Conservation (phyloP, 225 moss, liverwort and hornwort genomes). For the Pleurozium schreberi region DNA sequence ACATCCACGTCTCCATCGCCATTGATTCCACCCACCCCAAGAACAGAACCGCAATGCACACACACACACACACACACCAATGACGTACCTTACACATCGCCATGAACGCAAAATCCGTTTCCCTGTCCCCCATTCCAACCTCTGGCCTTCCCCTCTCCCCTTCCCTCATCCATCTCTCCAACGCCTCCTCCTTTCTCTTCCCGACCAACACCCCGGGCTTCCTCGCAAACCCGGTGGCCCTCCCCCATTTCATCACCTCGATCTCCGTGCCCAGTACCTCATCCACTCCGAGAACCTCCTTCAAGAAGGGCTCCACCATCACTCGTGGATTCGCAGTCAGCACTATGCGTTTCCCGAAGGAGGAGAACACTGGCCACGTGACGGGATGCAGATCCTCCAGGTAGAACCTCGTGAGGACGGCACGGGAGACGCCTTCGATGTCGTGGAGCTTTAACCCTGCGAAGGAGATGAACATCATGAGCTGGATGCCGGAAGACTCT, state of each 20-base stretch:
- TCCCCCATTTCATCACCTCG: constrained; percentile 28
- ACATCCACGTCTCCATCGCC: background rate
- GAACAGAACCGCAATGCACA: background rate
- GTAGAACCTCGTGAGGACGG: constrained; percentile 69
- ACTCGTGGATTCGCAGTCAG: constrained; percentile 80
- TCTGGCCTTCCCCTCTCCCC: constrained; percentile 7
- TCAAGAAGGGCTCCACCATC: constrained; percentile 75
- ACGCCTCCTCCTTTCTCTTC: constrained; percentile 15
- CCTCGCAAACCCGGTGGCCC: constrained; percentile 59
- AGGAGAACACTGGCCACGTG: constrained; percentile 65
- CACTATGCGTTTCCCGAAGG: constrained; percentile 53
- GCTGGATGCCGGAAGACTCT: constrained; percentile 61
- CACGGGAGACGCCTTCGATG: constrained; percentile 56
- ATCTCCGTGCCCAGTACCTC: constrained; percentile 76
- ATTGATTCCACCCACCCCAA: no score
- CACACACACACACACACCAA: background rate
- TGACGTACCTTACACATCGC: constrained; percentile 39
- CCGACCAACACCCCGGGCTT: constrained; percentile 64
- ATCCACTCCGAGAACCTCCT: constrained; percentile 56
- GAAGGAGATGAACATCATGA: constrained; percentile 60
- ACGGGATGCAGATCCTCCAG: constrained; percentile 64
- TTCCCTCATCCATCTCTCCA: background rate
- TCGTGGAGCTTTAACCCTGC: constrained; percentile 46
- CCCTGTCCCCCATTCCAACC: constrained; percentile 45
- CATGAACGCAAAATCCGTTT: constrained; percentile 49